Evolutionary conservation across 345 rosid species (phyloP), one percentile per base, ranked within the genome.

Genomic region (Durio zibethinus): DNA sequence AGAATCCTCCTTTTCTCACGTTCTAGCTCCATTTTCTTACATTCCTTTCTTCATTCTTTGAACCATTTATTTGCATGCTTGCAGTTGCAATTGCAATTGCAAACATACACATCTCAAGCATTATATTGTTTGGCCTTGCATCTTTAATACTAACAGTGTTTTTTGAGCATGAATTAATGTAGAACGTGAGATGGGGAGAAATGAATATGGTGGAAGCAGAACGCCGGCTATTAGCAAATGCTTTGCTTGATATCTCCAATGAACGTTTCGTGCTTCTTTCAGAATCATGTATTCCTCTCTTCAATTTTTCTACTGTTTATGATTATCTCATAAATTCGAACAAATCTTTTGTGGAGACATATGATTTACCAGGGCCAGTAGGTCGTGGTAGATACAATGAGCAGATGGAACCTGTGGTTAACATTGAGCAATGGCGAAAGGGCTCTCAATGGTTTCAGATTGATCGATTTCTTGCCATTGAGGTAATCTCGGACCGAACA

Each of bases 381-480:
- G 98, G 94, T 38, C 89, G 93, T 0, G 95, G 98, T 75, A 86
- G 98, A 5, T 94, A 89, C 79, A 86, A 33, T 64, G 62, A 16
- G 0, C 59, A 21, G 1, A 89, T 91, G 95, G 74, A 70, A 23
- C 94, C 97, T 1, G 0, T 54, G 20, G 80, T 94, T 23, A 67
- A 3, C 10, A 76, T 86, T 2, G 3, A 71, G 0, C 87, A 84
- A 11, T 94, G 98, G 97, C 80, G 98, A 23, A 93, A 94, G 78
- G 98, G 98, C 7, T 89, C 98, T 1, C 98, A 94, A 8, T 93
- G 97, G 98, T 93, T 94, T 9, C 97, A 90, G 67, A 83, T 91
- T 64, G 88, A 94, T 70, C 89, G 98, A 3, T 85, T 74, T 14
- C 78, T 94, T 0, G 97, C 98, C 2, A 0, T 82, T 0, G 89